Base-by-base conservation (phyloP, 2,329 filamentous ascomycete genomes). In the Aspergillus fumigatus region DNA sequence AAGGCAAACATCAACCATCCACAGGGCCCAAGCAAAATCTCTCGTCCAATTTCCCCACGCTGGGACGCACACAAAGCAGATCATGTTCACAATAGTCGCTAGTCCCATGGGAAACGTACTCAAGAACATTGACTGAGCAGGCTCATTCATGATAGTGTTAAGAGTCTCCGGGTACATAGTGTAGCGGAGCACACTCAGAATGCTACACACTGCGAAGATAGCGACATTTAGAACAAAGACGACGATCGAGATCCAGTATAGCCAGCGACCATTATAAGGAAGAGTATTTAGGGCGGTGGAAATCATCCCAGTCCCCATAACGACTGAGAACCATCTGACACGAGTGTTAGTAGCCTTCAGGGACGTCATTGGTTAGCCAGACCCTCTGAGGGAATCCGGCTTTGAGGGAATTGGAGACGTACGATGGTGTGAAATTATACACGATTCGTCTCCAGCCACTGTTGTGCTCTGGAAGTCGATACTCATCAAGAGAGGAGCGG, bases 41-140 rank as follows among this genome's bases (percentile, higher is more conserved):
- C 78, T 73, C 23, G 81, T 76, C 77, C 82, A 81, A 6, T 73
- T 59, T 1, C 83, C 84, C 85, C 83, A 88, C 23, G 74, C 73
- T 0, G 79, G 80, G 17, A 79, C 74, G 66, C 84, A 87, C 35
- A 82, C 75, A 48, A 83, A 76, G 14, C 85, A 76, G 69, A 83
- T 82, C 78, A 84, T 83, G 59, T 85, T 83, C 56, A 88, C 80
- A 48, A 88, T 81, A 2, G 85, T 88, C 0, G 84, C 83, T 58
- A 88, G 80, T 0, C 79, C 85, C 83, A 88, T 88, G 1, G 85
- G 85, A 48, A 87, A 80, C 0, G 84, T 86, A 1, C 82, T 86
- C 3, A 89, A 71, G 62, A 89, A 89, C 38, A 89, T 74, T 0
- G 82, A 84, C 64, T 89, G 84, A 1, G 79, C 80, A 0, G 84